Conservation (phyloP, 306 rosid genomes). For the Abrus pulchellus region DNA sequence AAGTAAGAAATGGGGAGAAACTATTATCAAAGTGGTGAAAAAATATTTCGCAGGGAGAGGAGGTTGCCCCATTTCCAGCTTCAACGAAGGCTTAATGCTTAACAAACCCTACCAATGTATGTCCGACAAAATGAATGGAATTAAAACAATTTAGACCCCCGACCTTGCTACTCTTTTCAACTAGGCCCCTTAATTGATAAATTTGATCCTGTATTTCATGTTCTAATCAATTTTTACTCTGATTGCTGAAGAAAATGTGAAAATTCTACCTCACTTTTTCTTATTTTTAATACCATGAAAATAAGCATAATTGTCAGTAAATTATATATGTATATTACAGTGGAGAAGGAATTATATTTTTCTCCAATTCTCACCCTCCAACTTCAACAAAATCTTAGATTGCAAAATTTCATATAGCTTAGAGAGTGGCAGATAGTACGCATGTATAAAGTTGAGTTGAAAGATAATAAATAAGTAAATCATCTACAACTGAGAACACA, state of each 20-base stretch:
- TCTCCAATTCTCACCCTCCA: background rate
- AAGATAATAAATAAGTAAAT: too few relatives aligned
- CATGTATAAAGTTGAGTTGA: too few relatives aligned
- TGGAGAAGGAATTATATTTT: background rate
- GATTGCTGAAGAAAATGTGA: background rate
- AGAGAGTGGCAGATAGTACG: too few relatives aligned
- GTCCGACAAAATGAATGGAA: background rate
- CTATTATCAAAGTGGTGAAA: background rate
- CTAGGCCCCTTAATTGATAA: constrained; percentile 12
- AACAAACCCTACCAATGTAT: background rate
- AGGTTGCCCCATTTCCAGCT: background rate
- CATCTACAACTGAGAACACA: too few relatives aligned
- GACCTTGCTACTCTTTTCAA: background rate
- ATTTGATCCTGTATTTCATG: background rate
- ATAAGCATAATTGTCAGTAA: background rate
- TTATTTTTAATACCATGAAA: background rate
- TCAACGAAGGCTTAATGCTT: background rate
- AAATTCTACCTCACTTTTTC: background rate
- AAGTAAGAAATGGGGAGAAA: background rate
- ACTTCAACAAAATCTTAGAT: background rate
- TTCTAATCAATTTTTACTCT: background rate
- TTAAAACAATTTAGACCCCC: background rate
- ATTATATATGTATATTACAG: background rate
- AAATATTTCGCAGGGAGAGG: background rate
- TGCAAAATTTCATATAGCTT: background rate